A percentile compares a stretch with the other conserved stretches of the same genome.
These are phyloP conservation scores for Raphanus sativus DNA, from an alignment of 345 rosid genomes.

Conservation along the genomic window DNA sequence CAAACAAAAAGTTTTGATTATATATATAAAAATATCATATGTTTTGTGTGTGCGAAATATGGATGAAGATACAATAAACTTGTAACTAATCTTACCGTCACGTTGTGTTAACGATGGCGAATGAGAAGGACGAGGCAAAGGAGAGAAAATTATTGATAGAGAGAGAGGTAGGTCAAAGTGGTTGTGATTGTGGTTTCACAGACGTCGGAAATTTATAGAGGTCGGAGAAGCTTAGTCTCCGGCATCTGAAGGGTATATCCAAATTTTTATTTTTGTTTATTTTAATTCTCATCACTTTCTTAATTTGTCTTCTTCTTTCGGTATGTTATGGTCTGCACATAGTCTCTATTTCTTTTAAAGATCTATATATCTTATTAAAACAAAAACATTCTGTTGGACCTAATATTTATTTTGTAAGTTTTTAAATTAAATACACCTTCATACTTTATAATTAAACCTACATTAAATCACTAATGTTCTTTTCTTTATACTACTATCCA, in stretches of 20 bases:
- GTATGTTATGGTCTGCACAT: constrained; percentile 21
- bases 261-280: background rate
- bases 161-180: background rate
- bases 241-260: constrained; percentile 30
- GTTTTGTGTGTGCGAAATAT: background rate
- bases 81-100: constrained; percentile 14
- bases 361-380: too few relatives aligned
- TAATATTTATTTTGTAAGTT: too few relatives aligned
- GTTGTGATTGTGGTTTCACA: constrained; percentile 1
- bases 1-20: background rate
- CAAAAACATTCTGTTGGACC: too few relatives aligned
- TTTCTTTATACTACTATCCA: too few relatives aligned
- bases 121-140: too few relatives aligned
- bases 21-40: background rate
- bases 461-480: too few relatives aligned
- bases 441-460: too few relatives aligned
- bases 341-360: too few relatives aligned
- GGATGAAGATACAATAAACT: too few relatives aligned
- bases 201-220: constrained; percentile 5
- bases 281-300: background rate
- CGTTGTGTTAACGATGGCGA: background rate
- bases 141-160: background rate
- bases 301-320: background rate
- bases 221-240: constrained; percentile 20
- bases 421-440: too few relatives aligned